These are phyloP conservation scores for Pythium monospermum DNA, from an alignment of 352 stramenopile species.

Conservation along the genomic window DNA sequence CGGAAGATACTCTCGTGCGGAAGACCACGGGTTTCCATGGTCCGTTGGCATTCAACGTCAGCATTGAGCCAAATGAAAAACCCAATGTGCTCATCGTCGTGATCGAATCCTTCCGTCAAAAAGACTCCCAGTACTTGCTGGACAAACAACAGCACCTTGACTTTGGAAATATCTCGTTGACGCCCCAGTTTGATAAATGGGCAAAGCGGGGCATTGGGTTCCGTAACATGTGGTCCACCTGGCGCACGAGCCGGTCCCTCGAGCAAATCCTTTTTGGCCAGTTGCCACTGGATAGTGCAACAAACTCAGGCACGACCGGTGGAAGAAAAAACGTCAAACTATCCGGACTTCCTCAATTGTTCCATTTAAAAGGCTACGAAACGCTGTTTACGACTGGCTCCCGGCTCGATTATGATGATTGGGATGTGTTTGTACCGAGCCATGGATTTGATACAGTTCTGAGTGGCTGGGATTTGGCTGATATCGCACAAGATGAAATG, in stretches of 20 bases:
- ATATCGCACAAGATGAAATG: conserved; percentile 44
- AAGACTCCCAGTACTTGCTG: conserved; percentile 51
- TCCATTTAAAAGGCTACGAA: conserved; percentile 53
- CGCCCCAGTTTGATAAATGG: conserved; percentile 60
- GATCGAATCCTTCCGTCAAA: conserved; percentile 58
- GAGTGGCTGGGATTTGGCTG: conserved; percentile 31
- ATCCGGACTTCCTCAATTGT: conserved; percentile 49
- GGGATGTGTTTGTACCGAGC: conserved; percentile 46
- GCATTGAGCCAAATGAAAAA: conserved; percentile 27
- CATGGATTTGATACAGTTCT: conserved; percentile 58
- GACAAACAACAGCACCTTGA: conserved; percentile 27
- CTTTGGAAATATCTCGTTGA: conserved; percentile 45
- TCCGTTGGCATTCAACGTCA: conserved; percentile 48
- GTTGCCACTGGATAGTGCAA: conserved; percentile 55
- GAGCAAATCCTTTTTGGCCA: conserved; percentile 63
- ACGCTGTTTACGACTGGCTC: conserved; percentile 58
- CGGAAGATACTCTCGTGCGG: conserved; percentile 35
- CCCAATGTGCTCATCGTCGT: conserved; percentile 65
- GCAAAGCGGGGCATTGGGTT: conserved; percentile 41
- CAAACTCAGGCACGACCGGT: conserved; percentile 39
- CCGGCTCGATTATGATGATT: conserved; percentile 53
- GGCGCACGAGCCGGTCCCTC: conserved; percentile 62
- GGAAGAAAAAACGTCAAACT: conserved; percentile 32
- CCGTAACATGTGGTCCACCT: conserved; percentile 60
- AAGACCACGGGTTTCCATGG: conserved; percentile 45